phyloP scores from a whole-genome alignment of 208 protist species.

The Crithidia mellificae region DNA sequence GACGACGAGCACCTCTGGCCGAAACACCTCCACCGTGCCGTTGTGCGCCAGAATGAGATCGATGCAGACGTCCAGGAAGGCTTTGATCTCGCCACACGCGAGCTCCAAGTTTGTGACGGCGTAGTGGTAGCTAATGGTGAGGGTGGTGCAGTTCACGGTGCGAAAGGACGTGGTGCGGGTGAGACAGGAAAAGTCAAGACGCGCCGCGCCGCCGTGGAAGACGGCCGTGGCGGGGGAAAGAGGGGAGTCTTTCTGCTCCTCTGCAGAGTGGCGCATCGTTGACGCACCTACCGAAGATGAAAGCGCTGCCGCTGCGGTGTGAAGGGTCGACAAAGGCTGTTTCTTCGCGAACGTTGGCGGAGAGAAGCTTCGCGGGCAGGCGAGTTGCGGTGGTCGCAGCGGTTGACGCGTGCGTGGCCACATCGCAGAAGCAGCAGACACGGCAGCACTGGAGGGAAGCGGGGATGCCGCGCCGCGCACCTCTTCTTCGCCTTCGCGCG shows the following conservation, averaged over 20 bases:
- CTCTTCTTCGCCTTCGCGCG: too few species aligned
- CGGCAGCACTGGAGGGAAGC: too few species aligned
- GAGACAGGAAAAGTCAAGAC: constrained; percentile 19
- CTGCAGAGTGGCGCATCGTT: not conserved
- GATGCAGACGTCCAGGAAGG: constrained; percentile 37
- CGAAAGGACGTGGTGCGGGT: constrained; percentile 34
- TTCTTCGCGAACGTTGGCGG: not conserved
- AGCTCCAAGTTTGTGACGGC: constrained; percentile 30
- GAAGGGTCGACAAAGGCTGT: too few species aligned
- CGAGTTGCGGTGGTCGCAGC: not conserved
- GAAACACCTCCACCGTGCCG: constrained; percentile 54
- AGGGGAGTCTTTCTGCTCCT: not conserved
- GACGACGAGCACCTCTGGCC: constrained; percentile 47
- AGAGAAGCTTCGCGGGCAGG: not conserved
- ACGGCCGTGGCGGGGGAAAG: not conserved
- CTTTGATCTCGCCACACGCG: constrained; percentile 28
- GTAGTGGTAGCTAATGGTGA: constrained; percentile 37
- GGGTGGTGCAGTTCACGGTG: constrained; percentile 34
- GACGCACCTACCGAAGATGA: too few species aligned
- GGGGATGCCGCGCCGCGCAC: too few species aligned
- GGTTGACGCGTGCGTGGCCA: not conserved
- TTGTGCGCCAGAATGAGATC: constrained; percentile 22
- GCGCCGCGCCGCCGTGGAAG: not conserved
- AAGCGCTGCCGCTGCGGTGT: not conserved
- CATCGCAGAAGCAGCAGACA: too few species aligned